Conservation (phyloP, 768 basidiomycete species). For the Pholiota molesta region DNA sequence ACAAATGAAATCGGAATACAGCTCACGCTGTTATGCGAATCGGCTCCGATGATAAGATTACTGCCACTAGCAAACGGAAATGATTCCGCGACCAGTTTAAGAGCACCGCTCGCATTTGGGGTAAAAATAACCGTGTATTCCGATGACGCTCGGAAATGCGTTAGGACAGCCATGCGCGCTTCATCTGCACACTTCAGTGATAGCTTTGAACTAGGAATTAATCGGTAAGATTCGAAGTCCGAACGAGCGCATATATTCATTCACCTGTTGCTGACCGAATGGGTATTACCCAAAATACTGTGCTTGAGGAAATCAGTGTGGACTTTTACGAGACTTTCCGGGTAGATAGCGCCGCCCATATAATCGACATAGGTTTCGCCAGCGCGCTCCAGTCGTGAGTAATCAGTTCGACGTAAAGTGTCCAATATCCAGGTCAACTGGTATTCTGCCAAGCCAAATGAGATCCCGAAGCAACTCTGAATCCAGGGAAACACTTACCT, state of each 20-base stretch:
- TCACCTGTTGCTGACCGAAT: constrained; percentile 81
- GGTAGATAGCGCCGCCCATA: constrained; percentile 84
- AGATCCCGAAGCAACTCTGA: neutral
- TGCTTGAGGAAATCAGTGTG: constrained; percentile 70
- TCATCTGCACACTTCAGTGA: constrained; percentile 68
- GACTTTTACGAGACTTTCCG: constrained; percentile 72
- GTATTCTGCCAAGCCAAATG: constrained; percentile 47
- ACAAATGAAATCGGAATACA: neutral
- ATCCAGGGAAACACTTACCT: constrained; percentile 24
- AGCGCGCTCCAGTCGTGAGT: constrained; percentile 54
- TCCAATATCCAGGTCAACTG: constrained; percentile 72
- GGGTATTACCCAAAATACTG: constrained; percentile 79
- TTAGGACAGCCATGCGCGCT: constrained; percentile 71
- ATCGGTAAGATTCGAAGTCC: constrained; percentile 4
- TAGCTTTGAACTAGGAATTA: constrained; percentile 59
- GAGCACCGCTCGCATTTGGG: constrained; percentile 74
- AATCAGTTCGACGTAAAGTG: constrained; percentile 65
- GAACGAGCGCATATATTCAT: constrained; percentile 39
- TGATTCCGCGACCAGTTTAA: constrained; percentile 83
- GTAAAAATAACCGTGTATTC: constrained; percentile 86
- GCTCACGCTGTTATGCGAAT: constrained; percentile 81
- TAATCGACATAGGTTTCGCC: constrained; percentile 85
- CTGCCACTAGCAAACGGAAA: constrained; percentile 69
- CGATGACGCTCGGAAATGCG: constrained; percentile 75
- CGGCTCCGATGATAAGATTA: constrained; percentile 67